These are phyloP conservation scores for Nakazawaea wyomingensis DNA, from an alignment of 805 yeast genomes.

Conservation along the genomic window DNA sequence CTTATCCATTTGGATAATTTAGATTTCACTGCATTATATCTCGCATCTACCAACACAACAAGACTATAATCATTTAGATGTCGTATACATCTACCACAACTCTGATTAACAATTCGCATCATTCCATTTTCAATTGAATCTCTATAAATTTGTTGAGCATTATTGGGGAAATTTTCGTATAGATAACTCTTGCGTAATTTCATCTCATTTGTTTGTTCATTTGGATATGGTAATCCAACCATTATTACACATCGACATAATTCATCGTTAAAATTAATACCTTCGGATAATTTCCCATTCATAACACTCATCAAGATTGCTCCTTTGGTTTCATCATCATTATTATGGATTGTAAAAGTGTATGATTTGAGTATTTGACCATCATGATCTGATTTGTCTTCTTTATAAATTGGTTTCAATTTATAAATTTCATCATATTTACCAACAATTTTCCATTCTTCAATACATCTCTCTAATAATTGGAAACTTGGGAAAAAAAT, in stretches of 20 bases:
- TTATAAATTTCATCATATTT: slow-evolving; percentile 29
- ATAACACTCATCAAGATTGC: slow-evolving; percentile 79
- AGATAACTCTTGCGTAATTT: slow-evolving; percentile 65
- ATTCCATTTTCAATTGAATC: slow-evolving; percentile 78
- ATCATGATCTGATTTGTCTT: slow-evolving; percentile 38
- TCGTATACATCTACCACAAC: slow-evolving; percentile 88
- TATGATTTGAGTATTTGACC: background rate
- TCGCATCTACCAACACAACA: slow-evolving; percentile 62
- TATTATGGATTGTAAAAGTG: background rate
- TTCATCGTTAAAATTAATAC: slow-evolving; percentile 84
- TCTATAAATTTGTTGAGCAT: slow-evolving; percentile 35
- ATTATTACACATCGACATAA: slow-evolving; percentile 84
- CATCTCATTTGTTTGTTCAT: slow-evolving; percentile 74
- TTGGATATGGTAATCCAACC: slow-evolving; percentile 89
- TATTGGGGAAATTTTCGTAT: too few relatives aligned
- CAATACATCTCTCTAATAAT: slow-evolving; percentile 50
- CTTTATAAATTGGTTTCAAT: slow-evolving; percentile 49
- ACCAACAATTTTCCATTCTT: slow-evolving; percentile 43
- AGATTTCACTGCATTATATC: slow-evolving; percentile 49
- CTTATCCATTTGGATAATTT: slow-evolving; percentile 76
- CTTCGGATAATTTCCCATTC: slow-evolving; percentile 91
- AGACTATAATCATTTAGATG: slow-evolving; percentile 78
- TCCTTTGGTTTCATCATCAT: slow-evolving; percentile 32
- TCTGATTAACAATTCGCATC: slow-evolving; percentile 87
- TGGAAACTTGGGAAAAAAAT: slow-evolving; percentile 82